These are phyloP conservation scores for Mortierella sp. DNA, from an alignment of 371 early-diverging fungal genomes.

Conservation along the genomic window DNA sequence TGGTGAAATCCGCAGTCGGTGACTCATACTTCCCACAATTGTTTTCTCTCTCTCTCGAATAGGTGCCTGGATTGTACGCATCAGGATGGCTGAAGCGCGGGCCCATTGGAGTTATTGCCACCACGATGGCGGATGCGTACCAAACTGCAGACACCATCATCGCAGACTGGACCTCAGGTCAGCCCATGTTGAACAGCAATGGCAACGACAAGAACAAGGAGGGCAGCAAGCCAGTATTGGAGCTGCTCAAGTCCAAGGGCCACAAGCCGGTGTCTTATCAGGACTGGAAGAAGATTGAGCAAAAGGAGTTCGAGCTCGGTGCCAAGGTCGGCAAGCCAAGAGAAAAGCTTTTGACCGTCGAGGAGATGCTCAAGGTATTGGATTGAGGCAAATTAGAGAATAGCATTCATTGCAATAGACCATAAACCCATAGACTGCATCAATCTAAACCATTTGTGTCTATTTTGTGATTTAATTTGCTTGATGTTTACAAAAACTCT, in stretches of 20 bases:
- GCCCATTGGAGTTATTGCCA: slow-evolving; percentile 94
- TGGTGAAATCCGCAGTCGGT: slow-evolving; percentile 3
- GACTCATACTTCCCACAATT: background rate
- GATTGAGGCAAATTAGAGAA: slow-evolving; percentile 2
- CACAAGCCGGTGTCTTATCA: slow-evolving; percentile 71
- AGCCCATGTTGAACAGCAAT: slow-evolving; percentile 28
- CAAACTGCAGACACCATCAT: slow-evolving; percentile 82
- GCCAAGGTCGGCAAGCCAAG: slow-evolving; percentile 78
- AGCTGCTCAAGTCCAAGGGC: slow-evolving; percentile 24
- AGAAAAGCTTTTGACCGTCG: slow-evolving; percentile 80
- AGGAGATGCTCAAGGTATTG: slow-evolving; percentile 74
- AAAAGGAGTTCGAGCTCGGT: slow-evolving; percentile 79
- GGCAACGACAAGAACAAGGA: slow-evolving; percentile 22
- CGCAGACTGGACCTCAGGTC: slow-evolving; percentile 31
- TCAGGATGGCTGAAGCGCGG: slow-evolving; percentile 97
- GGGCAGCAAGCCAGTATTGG: slow-evolving; percentile 43
- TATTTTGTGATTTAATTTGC: background rate
- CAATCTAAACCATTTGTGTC: slow-evolving; percentile 2
- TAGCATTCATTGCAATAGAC: background rate
- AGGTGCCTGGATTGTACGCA: slow-evolving; percentile 82
- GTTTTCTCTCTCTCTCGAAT: background rate
- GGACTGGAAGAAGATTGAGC: slow-evolving; percentile 90
- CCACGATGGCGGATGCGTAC: slow-evolving; percentile 94
- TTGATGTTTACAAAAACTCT: slow-evolving; percentile 17
- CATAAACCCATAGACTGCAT: slow-evolving; percentile 1